Evolutionary conservation across 495 filamentous ascomycete species (phyloP).

Genomic region (Penicillium lagena): DNA sequence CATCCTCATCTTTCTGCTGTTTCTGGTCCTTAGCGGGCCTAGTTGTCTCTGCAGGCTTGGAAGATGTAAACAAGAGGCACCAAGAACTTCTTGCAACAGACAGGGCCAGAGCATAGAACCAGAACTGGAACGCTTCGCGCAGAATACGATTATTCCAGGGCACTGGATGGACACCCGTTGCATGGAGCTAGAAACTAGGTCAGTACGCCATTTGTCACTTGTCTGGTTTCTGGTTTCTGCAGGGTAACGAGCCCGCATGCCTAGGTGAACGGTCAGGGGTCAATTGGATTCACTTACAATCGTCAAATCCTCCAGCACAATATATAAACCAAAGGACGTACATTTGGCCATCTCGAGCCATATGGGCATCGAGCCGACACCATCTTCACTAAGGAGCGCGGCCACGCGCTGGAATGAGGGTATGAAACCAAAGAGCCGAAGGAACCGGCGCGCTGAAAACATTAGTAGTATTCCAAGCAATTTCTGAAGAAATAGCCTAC

Average conservation of each 20-base stretch:
- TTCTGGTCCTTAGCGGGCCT: neutral
- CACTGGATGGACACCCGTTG: conserved; percentile 34
- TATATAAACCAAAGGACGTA: conserved; percentile 33
- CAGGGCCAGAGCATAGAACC: conserved; percentile 51
- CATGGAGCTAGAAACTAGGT: conserved; percentile 31
- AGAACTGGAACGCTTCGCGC: conserved; percentile 57
- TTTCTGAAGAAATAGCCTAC: conserved; percentile 11
- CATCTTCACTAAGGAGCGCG: conserved; percentile 13
- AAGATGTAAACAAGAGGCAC: conserved; percentile 12
- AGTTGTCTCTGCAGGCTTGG: neutral
- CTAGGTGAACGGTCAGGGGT: too few relatives aligned
- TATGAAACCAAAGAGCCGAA: conserved; percentile 58
- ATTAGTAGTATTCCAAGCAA: neutral
- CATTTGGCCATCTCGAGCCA: conserved; percentile 28
- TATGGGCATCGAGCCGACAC: conserved; percentile 10
- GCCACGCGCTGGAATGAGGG: conserved; percentile 50
- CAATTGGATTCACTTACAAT: conserved; percentile 18
- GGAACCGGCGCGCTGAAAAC: conserved; percentile 41
- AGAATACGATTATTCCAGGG: conserved; percentile 23
- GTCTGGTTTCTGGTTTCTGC: too few relatives aligned
- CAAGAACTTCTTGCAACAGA: conserved; percentile 22
- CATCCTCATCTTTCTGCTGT: conserved; percentile 1
- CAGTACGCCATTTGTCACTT: too few relatives aligned
- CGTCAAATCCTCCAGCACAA: conserved; percentile 34
- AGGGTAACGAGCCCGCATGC: too few relatives aligned